phyloP scores from a whole-genome alignment of 805 yeast species.

The Spathaspora sp. region DNA sequence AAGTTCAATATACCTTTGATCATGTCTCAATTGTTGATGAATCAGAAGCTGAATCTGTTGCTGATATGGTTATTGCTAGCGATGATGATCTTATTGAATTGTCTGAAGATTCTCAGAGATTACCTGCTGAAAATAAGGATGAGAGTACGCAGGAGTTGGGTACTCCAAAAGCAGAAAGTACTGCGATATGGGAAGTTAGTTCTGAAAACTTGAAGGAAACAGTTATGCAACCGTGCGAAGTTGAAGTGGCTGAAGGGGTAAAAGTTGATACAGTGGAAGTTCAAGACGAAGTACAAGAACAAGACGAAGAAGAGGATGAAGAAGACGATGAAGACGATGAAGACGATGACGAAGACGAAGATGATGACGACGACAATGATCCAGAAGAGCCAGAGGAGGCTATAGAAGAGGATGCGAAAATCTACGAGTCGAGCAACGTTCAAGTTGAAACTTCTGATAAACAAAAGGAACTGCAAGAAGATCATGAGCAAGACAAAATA shows the following conservation, averaged over 20 bases:
- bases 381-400: not conserved
- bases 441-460: not conserved
- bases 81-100: constrained; percentile 1
- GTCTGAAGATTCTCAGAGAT: not conserved
- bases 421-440: not conserved
- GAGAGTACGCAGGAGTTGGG: not conserved
- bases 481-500: not conserved
- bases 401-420: not conserved
- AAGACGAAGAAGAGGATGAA: too few relatives aligned
- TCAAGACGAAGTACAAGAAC: too few relatives aligned
- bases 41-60: not conserved
- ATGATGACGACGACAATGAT: not conserved
- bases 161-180: too few relatives aligned
- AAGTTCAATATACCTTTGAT: not conserved
- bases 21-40: not conserved
- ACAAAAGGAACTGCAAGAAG: not conserved
- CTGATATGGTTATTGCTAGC: not conserved
- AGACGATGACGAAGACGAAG: not conserved
- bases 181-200: too few relatives aligned
- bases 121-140: constrained; percentile 1
- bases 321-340: too few relatives aligned
- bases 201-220: not conserved
- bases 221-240: not conserved
- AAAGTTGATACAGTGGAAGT: not conserved
- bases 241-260: not conserved